Evolutionary conservation across 176 grass and related monocot genomes (phyloP), one percentile per base, ranked within the genome.

Genomic region (Saccharum spontaneum): DNA sequence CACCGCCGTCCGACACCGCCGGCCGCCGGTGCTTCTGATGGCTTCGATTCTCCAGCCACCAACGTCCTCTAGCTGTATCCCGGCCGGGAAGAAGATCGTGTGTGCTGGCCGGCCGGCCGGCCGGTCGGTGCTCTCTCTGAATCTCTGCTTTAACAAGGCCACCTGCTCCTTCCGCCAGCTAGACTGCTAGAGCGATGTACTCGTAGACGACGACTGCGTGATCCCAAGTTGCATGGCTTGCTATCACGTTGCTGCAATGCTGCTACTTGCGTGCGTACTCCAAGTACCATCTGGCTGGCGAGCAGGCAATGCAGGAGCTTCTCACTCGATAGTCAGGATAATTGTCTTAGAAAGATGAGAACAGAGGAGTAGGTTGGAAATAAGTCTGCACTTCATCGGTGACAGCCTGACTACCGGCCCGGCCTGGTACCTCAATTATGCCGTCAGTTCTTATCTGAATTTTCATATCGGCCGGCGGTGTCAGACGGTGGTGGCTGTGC

Each of bases 291-390:
- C 1, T 14, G 43, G 43, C 41, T 8, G 36, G 67, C 17, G 33
- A 43, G 20, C 70, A 72, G 22, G 37, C 37, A 59, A 71, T 1
- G 69, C 10, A 7, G 6, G n/a, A 72, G 69, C 69, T 15, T 73
- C 67, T 70, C 41, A 30, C n/a, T 73, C 71, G 23, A 48, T 14
- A 30, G 71, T 73, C 71, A 73, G 70, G 41, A 73, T 48, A 23
- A 48, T 43, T 28, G 71, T 73, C 71, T 13, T 43, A 17, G 70
- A 73, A 73, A 73, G 71, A 73, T 30, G 23, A 6, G 43, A 48
- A 30, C 70, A 64, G 23, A 17, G 71, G 24, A 50, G 26, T 49
- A 17, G 72, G 26, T 2, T 57, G 73, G 10, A 0, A 46, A 33
- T 18, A 57, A 28, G 16, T 76, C 73, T 13, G 68, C 9, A 71